Base-by-base conservation (phyloP, 768 basidiomycete genomes). In the Gymnopilus dilepis region DNA sequence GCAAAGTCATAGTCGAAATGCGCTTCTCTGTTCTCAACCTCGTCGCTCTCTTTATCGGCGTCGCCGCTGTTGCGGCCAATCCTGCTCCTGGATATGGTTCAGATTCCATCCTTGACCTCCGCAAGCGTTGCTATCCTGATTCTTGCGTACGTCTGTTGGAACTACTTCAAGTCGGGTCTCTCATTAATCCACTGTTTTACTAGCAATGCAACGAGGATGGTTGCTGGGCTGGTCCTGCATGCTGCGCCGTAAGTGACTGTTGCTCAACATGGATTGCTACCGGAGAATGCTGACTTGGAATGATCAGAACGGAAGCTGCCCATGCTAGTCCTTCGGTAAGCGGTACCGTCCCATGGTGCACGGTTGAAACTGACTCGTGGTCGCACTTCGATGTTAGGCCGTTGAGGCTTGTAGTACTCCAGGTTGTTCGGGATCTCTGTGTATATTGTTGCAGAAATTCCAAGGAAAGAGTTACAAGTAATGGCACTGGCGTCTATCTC, bases 121-220 rank as follows among this genome's bases (percentile, higher is more conserved):
- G 33, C 22, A 37, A 54, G 22, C 52, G 52, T 11, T 54, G 52
- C 17, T 54, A 54, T 24, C 52, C 52, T 21, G 33, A 37, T n/a
- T 54, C 52, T 24, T 54, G 52, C 37, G 52, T 54, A 22, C 37
- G 52, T 54, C 17, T 4, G 2, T 6, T n/a, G 2, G 1, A 13
- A 37, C 6, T 26, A 1, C 34, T 40, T 22, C 13, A 37, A 15
- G 1, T 26, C 7, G 22, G 24, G 4, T 19, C 2, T 3, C 3
- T 3, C 2, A 26, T 17, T n/a, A 4, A 38, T 33, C 52, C 26
- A 19, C 37, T 40, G 6, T 24, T 40, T n/a, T 0, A 26, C 4
- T n/a, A 54, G 52, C 52, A 54, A 54, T 54, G 37, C 34, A 37
- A 54, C 3, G 52, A 54, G 12, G 38, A 40, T 6, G 38, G 52